Conservation (phyloP, 306 rosid genomes). For the Vicia faba region DNA sequence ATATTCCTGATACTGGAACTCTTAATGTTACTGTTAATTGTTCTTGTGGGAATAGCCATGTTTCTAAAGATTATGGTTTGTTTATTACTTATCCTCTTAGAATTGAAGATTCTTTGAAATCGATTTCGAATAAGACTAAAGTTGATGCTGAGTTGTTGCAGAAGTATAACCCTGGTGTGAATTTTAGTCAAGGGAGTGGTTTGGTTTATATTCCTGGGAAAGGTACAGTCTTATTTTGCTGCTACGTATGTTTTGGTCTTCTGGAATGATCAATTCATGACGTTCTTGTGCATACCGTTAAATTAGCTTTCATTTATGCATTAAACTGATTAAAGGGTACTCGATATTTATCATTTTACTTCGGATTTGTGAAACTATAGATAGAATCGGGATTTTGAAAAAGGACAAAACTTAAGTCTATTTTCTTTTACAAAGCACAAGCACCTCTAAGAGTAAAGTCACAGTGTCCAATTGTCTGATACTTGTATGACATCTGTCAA, state of each 20-base stretch:
- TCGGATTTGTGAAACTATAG: too few species aligned
- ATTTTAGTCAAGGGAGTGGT: slow-evolving; percentile 60
- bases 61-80: slow-evolving; percentile 64
- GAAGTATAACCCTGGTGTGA: slow-evolving; percentile 54
- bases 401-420: too few species aligned
- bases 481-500: too few species aligned
- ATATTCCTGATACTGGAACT: slow-evolving; percentile 36
- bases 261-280: not conserved
- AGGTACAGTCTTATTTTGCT: slow-evolving; percentile 49
- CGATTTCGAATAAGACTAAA: slow-evolving; percentile 33
- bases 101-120: slow-evolving; percentile 46
- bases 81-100: slow-evolving; percentile 71
- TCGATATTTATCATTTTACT: too few species aligned
- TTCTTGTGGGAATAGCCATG: slow-evolving; percentile 58
- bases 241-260: slow-evolving; percentile 18
- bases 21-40: slow-evolving; percentile 65
- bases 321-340: too few species aligned
- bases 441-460: too few species aligned
- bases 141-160: slow-evolving; percentile 41
- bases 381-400: too few species aligned
- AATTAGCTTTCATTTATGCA: too few species aligned
- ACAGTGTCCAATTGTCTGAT: too few species aligned
- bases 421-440: too few species aligned
- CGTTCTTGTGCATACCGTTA: not conserved
- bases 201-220: slow-evolving; percentile 65